Percentiles rank a stretch among this genome's conserved stretches.
These are phyloP conservation scores for Protostelium mycophagum DNA, from an alignment of 78 protist genomes.

Conservation along the genomic window DNA sequence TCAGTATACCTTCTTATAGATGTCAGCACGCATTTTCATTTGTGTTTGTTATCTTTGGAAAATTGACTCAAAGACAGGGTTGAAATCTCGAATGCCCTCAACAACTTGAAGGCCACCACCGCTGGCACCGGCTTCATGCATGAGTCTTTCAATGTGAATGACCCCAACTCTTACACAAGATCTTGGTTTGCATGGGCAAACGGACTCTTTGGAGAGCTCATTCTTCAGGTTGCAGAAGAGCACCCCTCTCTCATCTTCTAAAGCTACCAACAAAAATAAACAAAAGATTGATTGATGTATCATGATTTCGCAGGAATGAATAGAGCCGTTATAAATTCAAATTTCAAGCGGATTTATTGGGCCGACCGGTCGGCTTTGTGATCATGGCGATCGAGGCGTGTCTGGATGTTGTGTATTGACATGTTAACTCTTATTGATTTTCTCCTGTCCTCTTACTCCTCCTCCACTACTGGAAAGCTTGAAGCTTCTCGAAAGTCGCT, in stretches of 20 bases:
- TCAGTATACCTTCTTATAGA: background rate
- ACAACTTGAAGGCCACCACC: background rate
- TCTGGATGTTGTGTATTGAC: too few relatives aligned
- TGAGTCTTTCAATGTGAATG: constrained; percentile 29
- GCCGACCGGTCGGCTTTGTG: too few relatives aligned
- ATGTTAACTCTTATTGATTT: too few relatives aligned
- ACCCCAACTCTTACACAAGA: constrained; percentile 22
- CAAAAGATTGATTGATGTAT: too few relatives aligned
- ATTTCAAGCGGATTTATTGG: too few relatives aligned
- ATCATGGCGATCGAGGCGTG: too few relatives aligned
- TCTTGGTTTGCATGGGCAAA: constrained; percentile 70
- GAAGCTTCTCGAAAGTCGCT: too few relatives aligned
- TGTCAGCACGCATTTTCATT: background rate
- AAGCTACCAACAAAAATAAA: too few relatives aligned
- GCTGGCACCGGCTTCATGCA: constrained; percentile 35
- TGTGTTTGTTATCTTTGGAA: background rate
- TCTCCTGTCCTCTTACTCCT: too few relatives aligned
- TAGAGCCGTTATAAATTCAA: too few relatives aligned
- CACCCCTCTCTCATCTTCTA: background rate
- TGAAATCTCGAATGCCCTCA: background rate
- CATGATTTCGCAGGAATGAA: too few relatives aligned
- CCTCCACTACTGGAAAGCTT: too few relatives aligned
- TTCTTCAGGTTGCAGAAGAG: background rate
- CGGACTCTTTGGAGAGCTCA: constrained; percentile 44
- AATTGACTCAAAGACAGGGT: background rate